Conservation (phyloP, 768 basidiomycete genomes). For the Trametes cingulata region DNA sequence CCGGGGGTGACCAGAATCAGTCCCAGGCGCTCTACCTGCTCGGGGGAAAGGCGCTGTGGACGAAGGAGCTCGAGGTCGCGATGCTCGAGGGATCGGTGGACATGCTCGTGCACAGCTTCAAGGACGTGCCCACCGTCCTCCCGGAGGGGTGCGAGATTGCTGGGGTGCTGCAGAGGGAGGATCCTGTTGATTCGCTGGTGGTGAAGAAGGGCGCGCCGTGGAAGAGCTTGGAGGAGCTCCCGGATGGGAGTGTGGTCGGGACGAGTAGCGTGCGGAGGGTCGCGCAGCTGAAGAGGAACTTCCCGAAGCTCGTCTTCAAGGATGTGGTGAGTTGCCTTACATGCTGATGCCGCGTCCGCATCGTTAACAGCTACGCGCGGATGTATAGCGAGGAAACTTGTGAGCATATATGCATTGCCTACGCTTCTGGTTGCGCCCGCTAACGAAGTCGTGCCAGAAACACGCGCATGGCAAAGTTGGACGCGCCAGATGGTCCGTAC, state of each 20-base stretch:
- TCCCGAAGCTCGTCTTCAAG: constrained; percentile 74
- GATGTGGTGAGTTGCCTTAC: constrained; percentile 74
- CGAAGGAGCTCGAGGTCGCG: constrained; percentile 90
- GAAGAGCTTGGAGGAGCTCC: constrained; percentile 78
- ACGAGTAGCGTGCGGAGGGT: constrained; percentile 93
- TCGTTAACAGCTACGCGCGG: background rate
- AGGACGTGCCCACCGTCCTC: constrained; percentile 90
- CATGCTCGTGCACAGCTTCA: constrained; percentile 89
- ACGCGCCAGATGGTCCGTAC: constrained; percentile 77
- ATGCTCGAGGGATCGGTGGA: constrained; percentile 75
- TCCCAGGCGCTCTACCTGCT: constrained; percentile 81
- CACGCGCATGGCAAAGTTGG: constrained; percentile 89
- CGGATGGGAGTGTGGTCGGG: constrained; percentile 88
- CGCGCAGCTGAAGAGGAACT: constrained; percentile 82
- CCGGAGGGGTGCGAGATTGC: constrained; percentile 84
- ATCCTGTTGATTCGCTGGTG: constrained; percentile 87
- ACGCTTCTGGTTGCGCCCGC: constrained; percentile 5
- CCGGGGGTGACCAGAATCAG: constrained; percentile 87
- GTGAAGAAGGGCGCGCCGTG: constrained; percentile 73
- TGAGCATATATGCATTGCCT: constrained; percentile 43
- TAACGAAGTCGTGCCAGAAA: constrained; percentile 50
- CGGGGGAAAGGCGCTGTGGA: constrained; percentile 94
- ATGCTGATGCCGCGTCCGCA: background rate
- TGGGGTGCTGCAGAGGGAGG: constrained; percentile 83
- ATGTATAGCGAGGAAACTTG: constrained; percentile 78